These are phyloP conservation scores for Diaporthe sp. DNA, from an alignment of 2,329 filamentous ascomycete genomes.

Conservation along the genomic window DNA sequence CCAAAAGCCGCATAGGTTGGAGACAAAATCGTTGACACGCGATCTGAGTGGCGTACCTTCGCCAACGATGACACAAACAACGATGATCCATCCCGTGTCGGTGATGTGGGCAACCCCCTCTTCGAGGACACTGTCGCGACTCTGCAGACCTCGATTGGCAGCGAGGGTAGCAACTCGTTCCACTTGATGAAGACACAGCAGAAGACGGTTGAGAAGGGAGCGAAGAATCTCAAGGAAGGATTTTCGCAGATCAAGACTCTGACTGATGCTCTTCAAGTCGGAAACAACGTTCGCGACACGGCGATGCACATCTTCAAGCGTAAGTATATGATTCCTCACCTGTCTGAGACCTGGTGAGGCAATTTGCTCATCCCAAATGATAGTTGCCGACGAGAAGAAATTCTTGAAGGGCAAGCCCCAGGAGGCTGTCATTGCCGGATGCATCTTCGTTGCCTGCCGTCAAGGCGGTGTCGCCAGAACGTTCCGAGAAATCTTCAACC, in stretches of 20 bases:
- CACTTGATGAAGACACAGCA: conserved; percentile 88
- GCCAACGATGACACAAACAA: conserved; percentile 97
- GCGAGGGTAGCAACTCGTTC: conserved; percentile 77
- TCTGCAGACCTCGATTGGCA: conserved; percentile 89
- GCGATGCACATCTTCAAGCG: conserved; percentile 95
- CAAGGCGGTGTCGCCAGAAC: conserved; percentile 89
- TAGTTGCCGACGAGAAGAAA: conserved; percentile 86
- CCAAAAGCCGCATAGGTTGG: conserved; percentile 62
- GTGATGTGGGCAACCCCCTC: conserved; percentile 90
- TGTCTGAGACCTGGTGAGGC: not conserved
- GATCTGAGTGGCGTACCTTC: conserved; percentile 99
- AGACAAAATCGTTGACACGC: conserved; percentile 92
- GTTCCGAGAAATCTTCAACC: conserved; percentile 92
- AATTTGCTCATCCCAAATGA: not conserved
- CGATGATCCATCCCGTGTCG: conserved; percentile 97
- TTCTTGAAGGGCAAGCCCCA: conserved; percentile 95
- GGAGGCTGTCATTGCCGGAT: conserved; percentile 93
- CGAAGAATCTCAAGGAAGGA: conserved; percentile 71
- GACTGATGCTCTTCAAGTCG: conserved; percentile 87
- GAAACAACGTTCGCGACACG: conserved; percentile 84
- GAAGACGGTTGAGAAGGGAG: conserved; percentile 50
- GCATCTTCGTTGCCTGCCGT: conserved; percentile 97
- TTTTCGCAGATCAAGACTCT: conserved; percentile 90
- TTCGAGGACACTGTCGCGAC: conserved; percentile 79
- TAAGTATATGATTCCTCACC: conserved; percentile 22